A percentile compares a stretch with the other conserved stretches of the same genome.
Conservation (phyloP, 2,329 filamentous ascomycete genomes). For the Didymella glomerata region DNA sequence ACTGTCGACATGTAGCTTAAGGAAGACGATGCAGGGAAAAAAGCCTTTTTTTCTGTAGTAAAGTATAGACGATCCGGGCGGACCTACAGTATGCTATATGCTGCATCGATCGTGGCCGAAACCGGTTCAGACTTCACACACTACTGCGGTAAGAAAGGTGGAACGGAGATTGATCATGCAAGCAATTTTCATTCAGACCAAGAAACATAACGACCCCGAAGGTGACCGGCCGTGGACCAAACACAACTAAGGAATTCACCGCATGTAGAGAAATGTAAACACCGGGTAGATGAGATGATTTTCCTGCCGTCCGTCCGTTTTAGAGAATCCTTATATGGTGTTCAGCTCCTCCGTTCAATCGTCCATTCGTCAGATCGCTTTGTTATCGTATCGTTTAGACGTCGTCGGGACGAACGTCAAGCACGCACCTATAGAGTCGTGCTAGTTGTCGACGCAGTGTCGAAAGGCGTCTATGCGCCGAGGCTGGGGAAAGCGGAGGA, state of each 20-base stretch:
- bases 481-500: conserved; percentile 63
- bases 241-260: conserved; percentile 17
- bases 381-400: conserved; percentile 25
- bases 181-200: conserved; percentile 20
- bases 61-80: not conserved
- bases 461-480: conserved; percentile 52
- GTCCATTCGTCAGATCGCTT: conserved; percentile 32
- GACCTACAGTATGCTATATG: not conserved
- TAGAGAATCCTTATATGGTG: conserved; percentile 35
- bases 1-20: no score
- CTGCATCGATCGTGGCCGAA: not conserved
- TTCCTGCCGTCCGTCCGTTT: conserved; percentile 30
- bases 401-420: conserved; percentile 23
- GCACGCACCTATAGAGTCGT: conserved; percentile 28
- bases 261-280: conserved; percentile 21
- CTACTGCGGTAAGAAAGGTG: not conserved
- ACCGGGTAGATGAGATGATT: conserved; percentile 29
- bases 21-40: no score
- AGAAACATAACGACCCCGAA: conserved; percentile 16
- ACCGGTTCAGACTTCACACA: no score
- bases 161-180: conserved; percentile 10
- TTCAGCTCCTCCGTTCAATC: conserved; percentile 28
- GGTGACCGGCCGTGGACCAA: conserved; percentile 18
- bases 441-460: conserved; percentile 32
- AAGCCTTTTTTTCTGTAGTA: no score